phyloP scores from a whole-genome alignment of 164 flowering plant genomes.

The Stephania cephalantha region DNA sequence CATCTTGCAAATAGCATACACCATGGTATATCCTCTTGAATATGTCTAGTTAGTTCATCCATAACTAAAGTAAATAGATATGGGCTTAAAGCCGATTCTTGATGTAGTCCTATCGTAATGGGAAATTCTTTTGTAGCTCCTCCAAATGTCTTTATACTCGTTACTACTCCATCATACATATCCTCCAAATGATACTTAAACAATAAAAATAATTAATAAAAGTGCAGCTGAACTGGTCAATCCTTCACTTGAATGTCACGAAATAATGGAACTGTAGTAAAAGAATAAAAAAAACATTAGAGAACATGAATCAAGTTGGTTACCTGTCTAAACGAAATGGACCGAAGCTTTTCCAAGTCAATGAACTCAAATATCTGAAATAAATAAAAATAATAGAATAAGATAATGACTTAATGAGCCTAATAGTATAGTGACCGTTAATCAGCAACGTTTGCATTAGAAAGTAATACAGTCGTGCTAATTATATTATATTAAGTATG shows the following conservation, averaged over 20 bases:
- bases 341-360: constrained; percentile 64
- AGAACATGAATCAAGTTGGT: background rate
- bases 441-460: background rate
- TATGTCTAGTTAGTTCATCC: too few relatives aligned
- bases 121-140: too few relatives aligned
- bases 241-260: background rate
- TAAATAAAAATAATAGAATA: background rate
- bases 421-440: background rate
- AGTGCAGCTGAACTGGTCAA: background rate
- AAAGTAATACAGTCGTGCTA: background rate
- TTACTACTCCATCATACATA: too few relatives aligned
- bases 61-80: too few relatives aligned
- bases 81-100: too few relatives aligned
- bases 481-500: background rate
- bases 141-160: too few relatives aligned
- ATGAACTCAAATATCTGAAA: constrained; percentile 75
- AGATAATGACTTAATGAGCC: background rate
- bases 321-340: constrained; percentile 86
- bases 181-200: too few relatives aligned
- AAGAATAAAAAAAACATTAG: background rate
- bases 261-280: background rate
- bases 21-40: too few relatives aligned
- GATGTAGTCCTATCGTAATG: too few relatives aligned
- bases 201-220: too few relatives aligned
- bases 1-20: too few relatives aligned